phyloP scores from a whole-genome alignment of 228 moss, liverwort and hornwort genomes.

The Sphagnum magellanicum region DNA sequence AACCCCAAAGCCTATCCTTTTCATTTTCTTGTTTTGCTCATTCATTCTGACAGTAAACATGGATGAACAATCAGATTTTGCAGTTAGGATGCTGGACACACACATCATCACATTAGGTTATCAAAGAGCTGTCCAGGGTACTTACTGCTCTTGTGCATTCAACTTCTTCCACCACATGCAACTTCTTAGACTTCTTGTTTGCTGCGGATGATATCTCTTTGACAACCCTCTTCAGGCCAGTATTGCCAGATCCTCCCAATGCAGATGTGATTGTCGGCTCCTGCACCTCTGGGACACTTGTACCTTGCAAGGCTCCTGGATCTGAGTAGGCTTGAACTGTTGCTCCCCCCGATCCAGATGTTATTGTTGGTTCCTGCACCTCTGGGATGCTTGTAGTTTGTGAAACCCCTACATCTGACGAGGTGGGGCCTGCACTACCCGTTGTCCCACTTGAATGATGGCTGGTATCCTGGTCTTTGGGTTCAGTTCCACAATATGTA shows the following conservation, averaged over 20 bases:
- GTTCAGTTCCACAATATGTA: conserved; percentile 17
- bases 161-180: conserved; percentile 63
- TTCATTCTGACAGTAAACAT: conserved; percentile 38
- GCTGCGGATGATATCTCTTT: neutral
- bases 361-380: conserved; percentile 20
- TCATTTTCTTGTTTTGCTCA: too few species aligned
- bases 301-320: too few species aligned
- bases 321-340: conserved; percentile 21
- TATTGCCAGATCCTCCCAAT: conserved; percentile 71
- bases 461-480: conserved; percentile 35
- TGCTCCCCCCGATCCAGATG: conserved; percentile 5
- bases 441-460: conserved; percentile 31
- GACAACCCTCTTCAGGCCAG: conserved; percentile 5
- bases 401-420: conserved; percentile 28
- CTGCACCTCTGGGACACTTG: conserved; percentile 39
- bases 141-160: conserved; percentile 88
- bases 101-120: neutral
- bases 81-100: neutral
- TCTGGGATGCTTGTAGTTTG: conserved; percentile 40
- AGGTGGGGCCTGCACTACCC: conserved; percentile 16
- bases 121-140: conserved; percentile 1
- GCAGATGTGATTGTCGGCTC: conserved; percentile 68
- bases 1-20: too few species aligned
- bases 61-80: neutral
- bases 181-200: conserved; percentile 41